These are phyloP conservation scores for Trametes punicea DNA, from an alignment of 768 basidiomycete genomes.

Conservation along the genomic window DNA sequence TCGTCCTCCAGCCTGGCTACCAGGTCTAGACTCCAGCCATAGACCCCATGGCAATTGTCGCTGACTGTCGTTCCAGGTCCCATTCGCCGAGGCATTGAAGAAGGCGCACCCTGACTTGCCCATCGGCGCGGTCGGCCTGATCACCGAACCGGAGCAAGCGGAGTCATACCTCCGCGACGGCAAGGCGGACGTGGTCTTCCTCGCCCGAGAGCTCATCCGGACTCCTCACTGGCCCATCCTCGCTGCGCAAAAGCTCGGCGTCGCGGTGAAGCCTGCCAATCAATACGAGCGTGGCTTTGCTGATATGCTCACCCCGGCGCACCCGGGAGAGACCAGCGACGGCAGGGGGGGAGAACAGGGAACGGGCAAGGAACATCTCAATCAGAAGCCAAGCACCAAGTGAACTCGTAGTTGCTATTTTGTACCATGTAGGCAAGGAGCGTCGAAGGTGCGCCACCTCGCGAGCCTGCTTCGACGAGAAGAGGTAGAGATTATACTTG, in stretches of 20 bases:
- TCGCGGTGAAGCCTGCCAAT: constrained; percentile 63
- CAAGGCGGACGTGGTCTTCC: constrained; percentile 64
- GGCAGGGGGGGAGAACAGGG: constrained; percentile 1
- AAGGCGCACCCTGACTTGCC: constrained; percentile 51
- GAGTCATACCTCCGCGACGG: constrained; percentile 60
- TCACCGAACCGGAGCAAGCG: constrained; percentile 58
- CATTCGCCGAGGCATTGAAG: constrained; percentile 65
- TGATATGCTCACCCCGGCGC: constrained; percentile 31
- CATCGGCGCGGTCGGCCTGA: constrained; percentile 68
- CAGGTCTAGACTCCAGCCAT: constrained; percentile 42
- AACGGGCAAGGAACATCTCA: constrained; percentile 1
- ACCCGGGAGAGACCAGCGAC: not conserved
- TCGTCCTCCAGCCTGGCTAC: constrained; percentile 53
- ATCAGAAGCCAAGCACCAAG: not conserved
- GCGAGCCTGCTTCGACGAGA: not conserved
- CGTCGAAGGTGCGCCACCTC: not conserved
- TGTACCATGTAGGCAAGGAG: not conserved
- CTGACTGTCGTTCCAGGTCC: constrained; percentile 41
- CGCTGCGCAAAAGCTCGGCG: constrained; percentile 62
- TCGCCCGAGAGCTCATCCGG: constrained; percentile 66
- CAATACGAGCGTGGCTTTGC: constrained; percentile 68
- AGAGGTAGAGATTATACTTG: constrained; percentile 6
- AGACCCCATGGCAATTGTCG: not conserved
- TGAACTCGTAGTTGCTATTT: not conserved
- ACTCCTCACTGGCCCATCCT: constrained; percentile 61